Percentiles rank a stretch among this genome's conserved stretches.
These are phyloP conservation scores for Keithomyces neogunnii DNA, from an alignment of 2,329 filamentous ascomycete genomes.

Conservation along the genomic window DNA sequence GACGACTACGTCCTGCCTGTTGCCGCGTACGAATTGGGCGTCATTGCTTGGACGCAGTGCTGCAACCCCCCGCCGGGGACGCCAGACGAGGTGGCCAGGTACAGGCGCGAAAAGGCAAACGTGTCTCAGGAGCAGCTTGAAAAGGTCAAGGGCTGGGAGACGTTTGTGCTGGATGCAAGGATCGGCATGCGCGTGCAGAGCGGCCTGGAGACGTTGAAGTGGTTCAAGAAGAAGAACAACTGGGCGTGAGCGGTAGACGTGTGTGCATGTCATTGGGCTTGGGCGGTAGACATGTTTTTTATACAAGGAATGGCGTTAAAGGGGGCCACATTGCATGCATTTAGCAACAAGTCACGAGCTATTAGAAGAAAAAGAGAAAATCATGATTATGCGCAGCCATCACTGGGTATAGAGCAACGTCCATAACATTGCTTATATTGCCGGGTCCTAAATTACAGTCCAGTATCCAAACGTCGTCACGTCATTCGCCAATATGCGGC, in stretches of 20 bases:
- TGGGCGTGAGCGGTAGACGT: constrained; percentile 13
- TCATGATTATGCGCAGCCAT: too few relatives aligned
- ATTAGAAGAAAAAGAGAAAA: too few relatives aligned
- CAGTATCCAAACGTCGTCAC: not conserved
- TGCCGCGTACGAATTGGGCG: constrained; percentile 80
- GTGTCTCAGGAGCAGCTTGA: constrained; percentile 59
- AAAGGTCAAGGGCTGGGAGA: constrained; percentile 61
- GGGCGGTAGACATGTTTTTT: not conserved
- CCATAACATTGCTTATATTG: too few relatives aligned
- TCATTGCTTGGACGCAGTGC: constrained; percentile 67
- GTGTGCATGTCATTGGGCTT: not conserved
- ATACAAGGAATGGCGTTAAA: not conserved
- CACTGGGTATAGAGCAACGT: too few relatives aligned
- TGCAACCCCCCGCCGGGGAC: constrained; percentile 28
- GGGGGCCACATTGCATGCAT: too few relatives aligned
- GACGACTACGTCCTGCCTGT: constrained; percentile 67
- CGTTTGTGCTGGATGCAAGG: constrained; percentile 64
- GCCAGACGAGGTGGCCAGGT: constrained; percentile 23
- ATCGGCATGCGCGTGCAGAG: constrained; percentile 67
- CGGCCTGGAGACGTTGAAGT: constrained; percentile 55
- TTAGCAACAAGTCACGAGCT: too few relatives aligned
- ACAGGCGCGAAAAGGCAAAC: constrained; percentile 39
- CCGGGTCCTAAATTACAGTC: too few relatives aligned
- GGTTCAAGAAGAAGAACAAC: constrained; percentile 38
- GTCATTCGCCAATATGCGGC: constrained; percentile 2